Evolutionary conservation across 306 rosid species (phyloP).

Genomic region (Sicyos edulis): DNA sequence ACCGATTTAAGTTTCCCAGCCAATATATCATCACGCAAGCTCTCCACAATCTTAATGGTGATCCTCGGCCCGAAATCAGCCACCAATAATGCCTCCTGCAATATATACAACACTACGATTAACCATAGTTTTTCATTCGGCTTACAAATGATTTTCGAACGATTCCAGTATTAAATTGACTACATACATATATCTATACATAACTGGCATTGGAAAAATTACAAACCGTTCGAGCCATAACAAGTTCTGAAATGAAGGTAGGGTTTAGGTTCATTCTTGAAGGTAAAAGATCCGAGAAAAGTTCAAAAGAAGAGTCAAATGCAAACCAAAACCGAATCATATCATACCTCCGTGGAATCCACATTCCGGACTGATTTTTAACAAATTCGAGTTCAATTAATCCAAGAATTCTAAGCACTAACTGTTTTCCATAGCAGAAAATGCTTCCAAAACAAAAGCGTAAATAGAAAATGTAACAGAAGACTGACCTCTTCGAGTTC

Average conservation of each 20-base stretch:
- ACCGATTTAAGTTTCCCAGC: conserved; percentile 90
- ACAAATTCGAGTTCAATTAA: background rate
- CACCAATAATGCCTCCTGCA: conserved; percentile 73
- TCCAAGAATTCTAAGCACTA: background rate
- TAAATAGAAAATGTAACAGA: background rate
- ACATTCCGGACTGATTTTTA: background rate
- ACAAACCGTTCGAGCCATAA: background rate
- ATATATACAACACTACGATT: conserved; percentile 7
- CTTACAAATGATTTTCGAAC: background rate
- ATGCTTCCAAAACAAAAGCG: conserved; percentile 10
- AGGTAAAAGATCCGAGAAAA: background rate
- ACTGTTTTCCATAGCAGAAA: background rate
- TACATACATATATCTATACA: no score
- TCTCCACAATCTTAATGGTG: conserved; percentile 79
- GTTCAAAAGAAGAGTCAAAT: background rate
- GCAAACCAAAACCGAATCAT: background rate
- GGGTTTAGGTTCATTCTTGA: background rate
- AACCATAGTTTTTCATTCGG: background rate
- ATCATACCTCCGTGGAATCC: background rate
- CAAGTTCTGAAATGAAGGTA: background rate
- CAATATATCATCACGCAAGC: conserved; percentile 66
- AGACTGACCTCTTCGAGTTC: conserved; percentile 81
- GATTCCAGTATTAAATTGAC: background rate
- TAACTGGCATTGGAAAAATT: no score
- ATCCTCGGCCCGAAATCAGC: conserved; percentile 91